These are phyloP conservation scores for Fomitiporia mediterranea DNA, from an alignment of 1,284 basidiomycete species.

Conservation along the genomic window DNA sequence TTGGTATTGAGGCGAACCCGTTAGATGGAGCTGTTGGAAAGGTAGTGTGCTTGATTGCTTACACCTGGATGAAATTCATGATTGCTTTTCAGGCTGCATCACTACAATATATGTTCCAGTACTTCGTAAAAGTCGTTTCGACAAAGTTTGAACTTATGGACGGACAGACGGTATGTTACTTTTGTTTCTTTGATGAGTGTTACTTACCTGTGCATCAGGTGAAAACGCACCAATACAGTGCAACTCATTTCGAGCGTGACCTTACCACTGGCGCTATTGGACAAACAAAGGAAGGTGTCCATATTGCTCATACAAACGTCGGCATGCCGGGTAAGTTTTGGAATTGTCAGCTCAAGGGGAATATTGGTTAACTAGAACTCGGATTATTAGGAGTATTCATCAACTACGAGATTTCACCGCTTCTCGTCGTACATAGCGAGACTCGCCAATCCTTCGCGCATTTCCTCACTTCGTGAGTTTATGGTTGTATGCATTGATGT, in stretches of 20 bases:
- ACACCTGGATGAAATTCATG: constrained; percentile 12
- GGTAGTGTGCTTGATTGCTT: constrained; percentile 35
- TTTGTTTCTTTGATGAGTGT: background rate
- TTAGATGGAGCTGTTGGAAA: constrained; percentile 67
- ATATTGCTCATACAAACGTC: constrained; percentile 74
- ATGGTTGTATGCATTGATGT: background rate
- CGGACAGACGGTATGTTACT: constrained; percentile 56
- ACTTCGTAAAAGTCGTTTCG: constrained; percentile 96
- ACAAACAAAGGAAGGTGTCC: constrained; percentile 65
- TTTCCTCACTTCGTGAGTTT: constrained; percentile 88
- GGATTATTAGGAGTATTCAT: constrained; percentile 68
- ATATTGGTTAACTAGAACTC: background rate
- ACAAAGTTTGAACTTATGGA: constrained; percentile 86
- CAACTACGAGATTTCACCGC: constrained; percentile 98
- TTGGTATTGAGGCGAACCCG: constrained; percentile 78
- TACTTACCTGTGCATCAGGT: constrained; percentile 38
- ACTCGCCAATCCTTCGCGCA: constrained; percentile 93
- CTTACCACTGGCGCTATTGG: constrained; percentile 56
- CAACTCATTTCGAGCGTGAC: constrained; percentile 95
- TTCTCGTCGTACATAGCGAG: constrained; percentile 89
- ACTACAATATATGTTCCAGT: constrained; percentile 89
- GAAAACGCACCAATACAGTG: constrained; percentile 88
- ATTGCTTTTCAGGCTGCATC: constrained; percentile 47
- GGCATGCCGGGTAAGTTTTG: constrained; percentile 67
- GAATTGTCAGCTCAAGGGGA: constrained; percentile 9